Percentiles rank a stretch among this genome's conserved stretches.
These are phyloP conservation scores for Prunus kanzakura DNA, from an alignment of 306 rosid species.

Conservation along the genomic window DNA sequence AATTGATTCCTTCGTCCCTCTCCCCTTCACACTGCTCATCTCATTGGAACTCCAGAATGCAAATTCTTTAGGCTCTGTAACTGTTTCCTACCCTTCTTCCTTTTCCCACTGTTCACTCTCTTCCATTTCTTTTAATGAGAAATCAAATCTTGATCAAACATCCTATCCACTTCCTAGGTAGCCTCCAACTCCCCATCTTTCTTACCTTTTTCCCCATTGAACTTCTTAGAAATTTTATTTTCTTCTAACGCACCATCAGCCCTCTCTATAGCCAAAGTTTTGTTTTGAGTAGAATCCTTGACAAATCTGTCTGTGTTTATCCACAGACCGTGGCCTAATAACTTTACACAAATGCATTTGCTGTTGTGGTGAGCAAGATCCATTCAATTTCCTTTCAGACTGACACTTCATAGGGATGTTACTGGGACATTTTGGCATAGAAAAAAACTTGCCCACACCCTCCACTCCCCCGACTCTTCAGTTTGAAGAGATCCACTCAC, in stretches of 20 bases:
- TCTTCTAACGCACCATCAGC: background rate
- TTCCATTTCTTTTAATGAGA: background rate
- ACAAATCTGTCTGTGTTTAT: background rate
- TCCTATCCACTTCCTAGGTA: background rate
- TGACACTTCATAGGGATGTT: too few relatives aligned
- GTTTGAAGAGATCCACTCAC: too few relatives aligned
- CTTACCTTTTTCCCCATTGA: background rate
- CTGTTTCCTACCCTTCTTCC: background rate
- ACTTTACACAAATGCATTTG: background rate
- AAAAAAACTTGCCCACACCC: too few relatives aligned
- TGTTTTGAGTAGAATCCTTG: background rate
- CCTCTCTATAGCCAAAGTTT: background rate
- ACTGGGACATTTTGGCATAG: too few relatives aligned
- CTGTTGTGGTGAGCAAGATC: too few relatives aligned
- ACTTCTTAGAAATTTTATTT: too few relatives aligned
- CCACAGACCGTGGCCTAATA: background rate
- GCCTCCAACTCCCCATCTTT: background rate
- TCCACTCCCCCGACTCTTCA: too few relatives aligned
- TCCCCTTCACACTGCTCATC: too few relatives aligned
- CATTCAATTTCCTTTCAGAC: too few relatives aligned
- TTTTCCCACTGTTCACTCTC: background rate
- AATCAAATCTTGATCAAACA: background rate
- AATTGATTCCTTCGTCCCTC: too few relatives aligned
- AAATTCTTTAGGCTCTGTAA: too few relatives aligned
- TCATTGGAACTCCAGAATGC: too few relatives aligned